phyloP scores from a whole-genome alignment of 1,139 yeast species.

The Suhomyces ambrosiae region DNA sequence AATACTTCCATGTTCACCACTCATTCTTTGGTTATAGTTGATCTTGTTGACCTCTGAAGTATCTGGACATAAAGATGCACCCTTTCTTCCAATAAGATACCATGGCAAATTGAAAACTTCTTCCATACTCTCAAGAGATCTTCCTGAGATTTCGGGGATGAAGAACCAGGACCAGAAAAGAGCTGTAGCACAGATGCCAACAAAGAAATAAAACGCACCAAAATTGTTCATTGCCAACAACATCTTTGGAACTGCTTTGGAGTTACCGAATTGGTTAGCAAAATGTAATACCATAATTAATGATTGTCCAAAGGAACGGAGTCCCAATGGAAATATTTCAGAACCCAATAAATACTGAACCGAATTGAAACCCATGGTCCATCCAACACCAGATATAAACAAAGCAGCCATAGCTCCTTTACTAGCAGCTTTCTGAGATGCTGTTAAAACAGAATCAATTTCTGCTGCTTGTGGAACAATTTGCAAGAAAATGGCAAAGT shows the following conservation, averaged over 20 bases:
- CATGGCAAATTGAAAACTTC: slow-evolving; percentile 29
- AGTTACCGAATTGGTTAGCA: slow-evolving; percentile 29
- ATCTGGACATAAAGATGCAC: slow-evolving; percentile 27
- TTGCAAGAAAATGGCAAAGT: slow-evolving; percentile 24
- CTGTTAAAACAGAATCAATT: slow-evolving; percentile 14
- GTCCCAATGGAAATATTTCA: slow-evolving; percentile 26
- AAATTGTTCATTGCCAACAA: slow-evolving; percentile 21
- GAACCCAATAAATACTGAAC: slow-evolving; percentile 27
- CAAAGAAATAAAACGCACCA: slow-evolving; percentile 26
- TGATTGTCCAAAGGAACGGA: slow-evolving; percentile 27
- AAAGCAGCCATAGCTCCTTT: slow-evolving; percentile 25
- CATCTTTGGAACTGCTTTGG: slow-evolving; percentile 28
- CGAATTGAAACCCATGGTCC: slow-evolving; percentile 30
- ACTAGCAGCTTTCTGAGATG: slow-evolving; percentile 20
- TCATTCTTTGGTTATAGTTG: slow-evolving; percentile 11
- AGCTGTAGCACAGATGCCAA: slow-evolving; percentile 19
- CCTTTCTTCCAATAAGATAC: slow-evolving; percentile 28
- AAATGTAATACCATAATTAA: slow-evolving; percentile 27
- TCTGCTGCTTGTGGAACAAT: slow-evolving; percentile 25
- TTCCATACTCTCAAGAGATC: slow-evolving; percentile 30
- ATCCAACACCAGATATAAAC: slow-evolving; percentile 26
- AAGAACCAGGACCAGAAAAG: slow-evolving; percentile 28
- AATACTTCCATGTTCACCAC: slow-evolving; percentile 11
- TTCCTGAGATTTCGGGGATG: slow-evolving; percentile 27
- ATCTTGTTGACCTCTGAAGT: slow-evolving; percentile 25